These are phyloP conservation scores for Nicotiana attenuata DNA, from an alignment of 257 asterid genomes.

Conservation along the genomic window DNA sequence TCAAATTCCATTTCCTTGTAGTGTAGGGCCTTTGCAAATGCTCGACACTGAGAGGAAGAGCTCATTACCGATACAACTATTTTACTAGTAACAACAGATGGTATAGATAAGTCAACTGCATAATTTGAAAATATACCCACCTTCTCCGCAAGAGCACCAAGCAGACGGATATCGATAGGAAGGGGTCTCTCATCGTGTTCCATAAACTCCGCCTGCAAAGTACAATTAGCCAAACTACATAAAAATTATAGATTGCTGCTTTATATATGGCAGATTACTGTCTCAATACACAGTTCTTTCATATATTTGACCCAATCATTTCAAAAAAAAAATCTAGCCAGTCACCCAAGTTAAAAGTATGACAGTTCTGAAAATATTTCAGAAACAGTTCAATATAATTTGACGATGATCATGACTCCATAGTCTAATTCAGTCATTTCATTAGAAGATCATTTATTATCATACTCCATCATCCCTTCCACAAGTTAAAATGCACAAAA, in stretches of 20 bases:
- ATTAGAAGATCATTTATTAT: neutral
- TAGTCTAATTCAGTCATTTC: neutral
- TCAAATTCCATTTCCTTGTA: conserved; percentile 99
- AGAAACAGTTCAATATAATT: conserved; percentile 1
- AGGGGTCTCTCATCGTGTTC: conserved; percentile 97
- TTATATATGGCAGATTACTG: neutral
- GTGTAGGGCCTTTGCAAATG: conserved; percentile 97
- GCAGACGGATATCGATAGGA: conserved; percentile 94
- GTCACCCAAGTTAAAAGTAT: neutral
- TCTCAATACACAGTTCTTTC: neutral
- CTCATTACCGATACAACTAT: conserved; percentile 11
- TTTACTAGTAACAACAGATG: neutral
- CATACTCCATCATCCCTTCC: neutral
- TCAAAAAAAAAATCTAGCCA: neutral
- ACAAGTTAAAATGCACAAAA: neutral
- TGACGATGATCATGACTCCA: neutral
- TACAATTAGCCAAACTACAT: neutral
- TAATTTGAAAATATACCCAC: conserved; percentile 30
- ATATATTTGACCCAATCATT: neutral
- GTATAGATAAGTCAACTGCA: conserved; percentile 1
- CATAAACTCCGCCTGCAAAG: conserved; percentile 93
- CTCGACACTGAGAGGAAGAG: conserved; percentile 77
- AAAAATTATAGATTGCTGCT: neutral
- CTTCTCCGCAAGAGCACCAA: conserved; percentile 99
- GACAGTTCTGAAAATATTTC: neutral